phyloP scores from a whole-genome alignment of 2,329 filamentous ascomycete genomes.

The Teratosphaeria gauchensis region DNA sequence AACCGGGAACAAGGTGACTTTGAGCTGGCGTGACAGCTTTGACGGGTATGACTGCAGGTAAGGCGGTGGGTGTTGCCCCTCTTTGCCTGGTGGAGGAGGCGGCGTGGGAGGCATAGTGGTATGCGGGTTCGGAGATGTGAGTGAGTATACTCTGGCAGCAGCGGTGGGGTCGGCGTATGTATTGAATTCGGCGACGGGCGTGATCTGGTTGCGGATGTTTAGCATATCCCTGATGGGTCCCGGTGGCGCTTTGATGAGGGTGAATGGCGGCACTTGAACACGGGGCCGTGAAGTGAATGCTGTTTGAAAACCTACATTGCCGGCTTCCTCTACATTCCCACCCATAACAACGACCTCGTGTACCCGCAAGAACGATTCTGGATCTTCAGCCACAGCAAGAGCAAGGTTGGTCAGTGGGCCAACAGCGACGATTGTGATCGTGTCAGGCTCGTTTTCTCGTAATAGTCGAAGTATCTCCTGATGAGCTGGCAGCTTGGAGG shows the following conservation, averaged over 20 bases:
- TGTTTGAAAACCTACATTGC: conserved; percentile 49
- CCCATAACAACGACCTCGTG: conserved; percentile 97
- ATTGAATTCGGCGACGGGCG: conserved; percentile 88
- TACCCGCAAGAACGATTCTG: conserved; percentile 76
- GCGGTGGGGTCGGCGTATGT: conserved; percentile 66
- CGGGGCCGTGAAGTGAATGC: conserved; percentile 4
- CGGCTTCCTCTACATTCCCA: conserved; percentile 66
- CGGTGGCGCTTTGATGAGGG: conserved; percentile 30
- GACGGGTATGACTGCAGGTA: conserved; percentile 31
- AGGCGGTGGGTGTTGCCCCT: conserved; percentile 20
- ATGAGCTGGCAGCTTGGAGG: conserved; percentile 64
- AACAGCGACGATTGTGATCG: conserved; percentile 80
- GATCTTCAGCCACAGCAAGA: conserved; percentile 75
- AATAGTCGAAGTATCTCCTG: conserved; percentile 84
- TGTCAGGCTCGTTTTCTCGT: conserved; percentile 68
- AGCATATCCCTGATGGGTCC: conserved; percentile 22
- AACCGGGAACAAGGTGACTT: conserved; percentile 39
- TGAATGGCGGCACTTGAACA: conserved; percentile 25
- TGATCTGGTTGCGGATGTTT: conserved; percentile 39
- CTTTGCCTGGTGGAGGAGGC: conserved; percentile 29
- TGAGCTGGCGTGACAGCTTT: conserved; percentile 32
- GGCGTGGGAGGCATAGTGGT: conserved; percentile 68
- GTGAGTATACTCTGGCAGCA: conserved; percentile 39
- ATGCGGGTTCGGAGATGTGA: conserved; percentile 49
- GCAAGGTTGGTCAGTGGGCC: conserved; percentile 93